phyloP scores from a whole-genome alignment of 352 stramenopile genomes.

The Globisporangium polare region DNA sequence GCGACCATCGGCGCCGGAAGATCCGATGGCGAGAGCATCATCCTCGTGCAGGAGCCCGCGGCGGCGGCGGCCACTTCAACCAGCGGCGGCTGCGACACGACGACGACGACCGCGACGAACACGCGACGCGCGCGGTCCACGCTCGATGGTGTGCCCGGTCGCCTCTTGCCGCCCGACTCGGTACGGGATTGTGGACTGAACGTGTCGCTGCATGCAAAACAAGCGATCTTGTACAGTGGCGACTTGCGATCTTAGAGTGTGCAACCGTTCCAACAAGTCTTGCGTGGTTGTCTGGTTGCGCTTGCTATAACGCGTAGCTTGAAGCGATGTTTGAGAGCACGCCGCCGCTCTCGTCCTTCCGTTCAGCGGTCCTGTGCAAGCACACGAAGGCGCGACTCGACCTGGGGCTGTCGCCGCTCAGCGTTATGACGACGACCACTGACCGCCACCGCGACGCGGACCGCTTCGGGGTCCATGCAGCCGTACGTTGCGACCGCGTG shows the following conservation, averaged over 20 bases:
- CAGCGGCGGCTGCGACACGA: neutral
- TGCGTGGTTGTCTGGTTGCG: neutral
- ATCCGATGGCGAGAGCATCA: conserved; percentile 54
- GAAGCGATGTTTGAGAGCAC: conserved; percentile 57
- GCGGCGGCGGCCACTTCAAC: conserved; percentile 1
- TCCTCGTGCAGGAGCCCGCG: conserved; percentile 49
- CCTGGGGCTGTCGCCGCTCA: conserved; percentile 8
- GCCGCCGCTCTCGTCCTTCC: conserved; percentile 51
- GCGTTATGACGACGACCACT: conserved; percentile 1
- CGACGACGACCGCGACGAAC: neutral
- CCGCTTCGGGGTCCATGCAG: conserved; percentile 1
- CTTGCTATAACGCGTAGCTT: conserved; percentile 25
- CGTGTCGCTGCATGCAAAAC: neutral
- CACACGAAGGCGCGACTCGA: conserved; percentile 46
- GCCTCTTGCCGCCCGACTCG: conserved; percentile 47
- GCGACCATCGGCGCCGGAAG: conserved; percentile 42
- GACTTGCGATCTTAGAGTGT: neutral
- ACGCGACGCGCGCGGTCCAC: conserved; percentile 13
- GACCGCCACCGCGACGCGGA: neutral
- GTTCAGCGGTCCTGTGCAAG: conserved; percentile 61
- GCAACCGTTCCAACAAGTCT: conserved; percentile 1
- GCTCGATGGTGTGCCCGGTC: conserved; percentile 41
- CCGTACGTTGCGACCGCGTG: conserved; percentile 3
- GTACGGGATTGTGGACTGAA: conserved; percentile 18
- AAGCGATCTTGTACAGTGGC: neutral